Base-by-base conservation (phyloP, 345 rosid genomes). In the Aquilaria sinensis region DNA sequence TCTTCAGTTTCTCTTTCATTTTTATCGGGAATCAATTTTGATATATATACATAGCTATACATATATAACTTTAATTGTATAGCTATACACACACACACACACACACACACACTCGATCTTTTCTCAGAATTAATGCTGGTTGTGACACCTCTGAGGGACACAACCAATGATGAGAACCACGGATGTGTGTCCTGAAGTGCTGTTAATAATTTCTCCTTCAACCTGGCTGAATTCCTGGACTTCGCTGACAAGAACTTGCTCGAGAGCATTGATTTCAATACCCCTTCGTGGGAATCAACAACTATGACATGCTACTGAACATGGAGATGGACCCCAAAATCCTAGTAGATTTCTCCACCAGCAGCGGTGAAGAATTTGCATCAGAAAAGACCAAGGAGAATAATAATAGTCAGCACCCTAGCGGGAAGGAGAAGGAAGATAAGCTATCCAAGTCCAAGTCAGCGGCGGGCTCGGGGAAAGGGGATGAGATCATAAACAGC, bases 261-360 rank as follows among this genome's bases (percentile, higher is more conserved):
- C 0, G 94, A 83, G 34, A 79, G 82, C 63, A 88, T 90, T 47
- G 83, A 88, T 71, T 90, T 90, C 57, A 94, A 86, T 13, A 93
- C 68, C 75, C 90, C 72, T 88, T 89, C 31, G 47, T 71, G 57
- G 87, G 88, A 2, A 78, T 92, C 23, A 61, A 81, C 48, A 88
- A 76, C 31, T 86, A 72, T 7, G 92, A 83, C 56, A 65, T 64
- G 59, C 61, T 84, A 16, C 92, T 92, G 2, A 93, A 82, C 54
- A 70, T 87, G 89, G 96, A 89, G 76, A 73, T 85, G 76, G 92
- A 78, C 65, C 74, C 80, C 1, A 96, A 86, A 63, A 72, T 85
- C 61, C 78, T 86, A 8, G 85, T 83, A 0, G 96, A 90, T 30
- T 78, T 79, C 66, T 82, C 92, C 46, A 58, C 72, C 9, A 53